phyloP scores from a whole-genome alignment of 192 early-diverging fungal species.

The Thamnidium elegans region DNA sequence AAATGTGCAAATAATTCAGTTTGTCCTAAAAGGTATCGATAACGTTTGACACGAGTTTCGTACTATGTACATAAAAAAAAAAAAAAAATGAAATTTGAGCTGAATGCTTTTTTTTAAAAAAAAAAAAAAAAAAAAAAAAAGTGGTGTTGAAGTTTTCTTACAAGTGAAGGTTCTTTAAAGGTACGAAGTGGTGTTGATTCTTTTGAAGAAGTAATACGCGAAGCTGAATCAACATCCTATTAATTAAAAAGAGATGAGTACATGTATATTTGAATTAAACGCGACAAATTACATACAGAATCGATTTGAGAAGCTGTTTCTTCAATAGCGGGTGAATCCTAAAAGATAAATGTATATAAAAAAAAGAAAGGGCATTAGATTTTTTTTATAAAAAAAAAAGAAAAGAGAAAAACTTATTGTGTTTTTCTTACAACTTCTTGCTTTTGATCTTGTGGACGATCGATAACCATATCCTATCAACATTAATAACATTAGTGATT shows the following conservation, averaged over 20 bases:
- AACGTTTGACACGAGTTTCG: conserved; percentile 59
- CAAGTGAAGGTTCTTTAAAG: conserved; percentile 7
- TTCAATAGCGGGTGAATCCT: not conserved
- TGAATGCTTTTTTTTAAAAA: not conserved
- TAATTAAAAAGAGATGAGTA: not conserved
- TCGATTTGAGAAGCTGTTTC: not conserved
- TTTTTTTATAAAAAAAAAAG: no score
- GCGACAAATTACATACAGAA: not conserved
- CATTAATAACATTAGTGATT: no score
- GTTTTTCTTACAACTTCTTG: no score
- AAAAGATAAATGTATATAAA: no score
- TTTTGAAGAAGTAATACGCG: conserved; percentile 8
- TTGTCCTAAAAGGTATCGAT: conserved; percentile 64
- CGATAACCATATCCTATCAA: no score
- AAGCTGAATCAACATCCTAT: conserved; percentile 10
- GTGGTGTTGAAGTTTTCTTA: not conserved
- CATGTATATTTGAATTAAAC: not conserved
- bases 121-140: not conserved
- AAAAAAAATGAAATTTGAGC: not conserved
- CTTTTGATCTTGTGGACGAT: no score
- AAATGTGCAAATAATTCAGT: conserved; percentile 66
- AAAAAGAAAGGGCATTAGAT: no score
- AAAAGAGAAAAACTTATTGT: no score
- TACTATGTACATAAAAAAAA: conserved; percentile 33
- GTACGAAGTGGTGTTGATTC: conserved; percentile 10